Percentiles rank a stretch among this genome's conserved stretches.
Conservation (phyloP, 257 asterid genomes). For the Petunia secreta region DNA sequence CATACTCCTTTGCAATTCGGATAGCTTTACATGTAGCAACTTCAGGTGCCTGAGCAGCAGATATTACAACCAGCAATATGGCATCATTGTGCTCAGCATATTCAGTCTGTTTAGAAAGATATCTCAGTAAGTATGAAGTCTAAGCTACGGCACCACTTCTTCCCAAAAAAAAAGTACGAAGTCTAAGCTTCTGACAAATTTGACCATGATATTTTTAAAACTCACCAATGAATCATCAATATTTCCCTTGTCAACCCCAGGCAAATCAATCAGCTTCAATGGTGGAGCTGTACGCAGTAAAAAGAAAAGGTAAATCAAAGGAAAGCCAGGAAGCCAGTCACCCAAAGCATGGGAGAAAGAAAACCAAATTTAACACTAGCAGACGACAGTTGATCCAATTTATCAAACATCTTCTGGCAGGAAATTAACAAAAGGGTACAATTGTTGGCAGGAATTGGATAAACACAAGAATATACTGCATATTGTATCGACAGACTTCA, state of each 20-base stretch:
- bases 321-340: constrained; percentile 19
- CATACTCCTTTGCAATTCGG: constrained; percentile 93
- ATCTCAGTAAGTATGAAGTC: not conserved
- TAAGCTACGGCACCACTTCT: not conserved
- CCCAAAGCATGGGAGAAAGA: not conserved
- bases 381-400: not conserved
- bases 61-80: constrained; percentile 81
- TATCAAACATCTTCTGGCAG: constrained; percentile 12
- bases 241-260: constrained; percentile 92
- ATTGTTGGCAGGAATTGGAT: not conserved
- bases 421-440: constrained; percentile 1
- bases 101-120: constrained; percentile 58
- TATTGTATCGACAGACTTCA: not conserved
- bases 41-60: constrained; percentile 96
- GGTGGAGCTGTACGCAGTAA: constrained; percentile 75
- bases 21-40: constrained; percentile 90
- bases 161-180: not conserved
- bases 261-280: constrained; percentile 90
- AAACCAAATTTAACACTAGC: constrained; percentile 12
- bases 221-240: constrained; percentile 96
- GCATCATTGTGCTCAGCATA: constrained; percentile 93
- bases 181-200: not conserved
- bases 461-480: not conserved
- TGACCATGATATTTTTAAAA: constrained; percentile 22
- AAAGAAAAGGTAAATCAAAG: constrained; percentile 29